Conservation (phyloP, 2,329 filamentous ascomycete species). For the Colletotrichum liaoningense region DNA sequence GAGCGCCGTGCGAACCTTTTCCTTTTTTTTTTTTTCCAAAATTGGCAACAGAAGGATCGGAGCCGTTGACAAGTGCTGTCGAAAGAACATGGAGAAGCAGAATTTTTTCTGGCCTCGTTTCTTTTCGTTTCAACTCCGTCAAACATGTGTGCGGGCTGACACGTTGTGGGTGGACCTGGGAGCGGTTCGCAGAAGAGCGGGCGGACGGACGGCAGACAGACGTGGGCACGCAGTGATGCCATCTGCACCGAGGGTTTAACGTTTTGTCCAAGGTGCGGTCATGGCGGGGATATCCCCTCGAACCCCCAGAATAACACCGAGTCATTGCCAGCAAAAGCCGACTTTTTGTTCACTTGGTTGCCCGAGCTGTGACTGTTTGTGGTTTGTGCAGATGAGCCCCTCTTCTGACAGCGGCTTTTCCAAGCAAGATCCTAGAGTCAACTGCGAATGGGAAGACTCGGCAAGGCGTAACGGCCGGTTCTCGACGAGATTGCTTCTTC, state of each 20-base stretch:
- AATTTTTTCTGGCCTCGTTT: background rate
- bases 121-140: conserved; percentile 13
- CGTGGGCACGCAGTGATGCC: background rate
- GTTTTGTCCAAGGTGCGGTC: conserved; percentile 1
- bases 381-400: conserved; percentile 23
- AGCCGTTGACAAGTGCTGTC: background rate
- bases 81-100: background rate
- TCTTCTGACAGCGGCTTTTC: conserved; percentile 23
- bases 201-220: background rate
- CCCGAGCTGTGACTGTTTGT: background rate
- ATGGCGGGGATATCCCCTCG: conserved; percentile 16
- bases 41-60: background rate
- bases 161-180: conserved; percentile 14
- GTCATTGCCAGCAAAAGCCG: conserved; percentile 15
- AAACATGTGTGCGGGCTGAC: conserved; percentile 23
- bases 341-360: background rate
- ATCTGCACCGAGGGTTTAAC: conserved; percentile 1
- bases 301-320: conserved; percentile 18
- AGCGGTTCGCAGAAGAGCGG: conserved; percentile 10
- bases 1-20: background rate
- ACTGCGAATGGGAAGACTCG: conserved; percentile 27
- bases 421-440: conserved; percentile 25
- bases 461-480: background rate
- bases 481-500: conserved; percentile 13
- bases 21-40: conserved; percentile 2